phyloP scores from a whole-genome alignment of 202 grass and related monocot species.

The Elaeis oleifera region DNA sequence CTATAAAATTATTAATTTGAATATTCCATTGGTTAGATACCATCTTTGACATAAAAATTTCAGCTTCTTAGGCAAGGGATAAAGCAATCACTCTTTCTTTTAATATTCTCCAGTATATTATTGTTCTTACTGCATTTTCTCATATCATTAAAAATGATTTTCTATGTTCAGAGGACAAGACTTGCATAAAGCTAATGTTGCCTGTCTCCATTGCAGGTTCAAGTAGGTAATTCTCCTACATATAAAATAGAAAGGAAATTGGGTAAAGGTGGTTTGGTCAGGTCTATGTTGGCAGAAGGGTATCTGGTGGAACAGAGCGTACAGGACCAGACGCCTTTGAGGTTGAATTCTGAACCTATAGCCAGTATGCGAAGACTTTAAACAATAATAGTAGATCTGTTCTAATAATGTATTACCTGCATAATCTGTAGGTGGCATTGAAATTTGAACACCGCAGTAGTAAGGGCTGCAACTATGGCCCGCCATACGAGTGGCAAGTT shows the following conservation, averaged over 20 bases:
- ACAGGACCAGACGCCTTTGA: constrained; percentile 77
- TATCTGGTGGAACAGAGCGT: constrained; percentile 58
- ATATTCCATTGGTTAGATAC: too few species aligned
- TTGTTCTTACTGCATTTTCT: background rate
- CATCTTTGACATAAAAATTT: too few species aligned
- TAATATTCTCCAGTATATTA: too few species aligned
- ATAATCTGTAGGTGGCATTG: constrained; percentile 55
- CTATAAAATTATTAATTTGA: too few species aligned
- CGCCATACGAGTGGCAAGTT: constrained; percentile 97
- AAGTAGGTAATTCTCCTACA: constrained; percentile 85
- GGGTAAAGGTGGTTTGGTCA: constrained; percentile 98
- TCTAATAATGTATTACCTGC: constrained; percentile 14
- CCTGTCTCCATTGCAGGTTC: constrained; percentile 52
- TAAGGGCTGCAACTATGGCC: constrained; percentile 88
- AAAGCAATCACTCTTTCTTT: too few species aligned
- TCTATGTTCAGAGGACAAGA: background rate
- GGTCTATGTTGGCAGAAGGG: constrained; percentile 90
- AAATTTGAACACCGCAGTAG: constrained; percentile 90
- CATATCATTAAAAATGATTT: background rate
- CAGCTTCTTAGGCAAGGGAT: too few species aligned
- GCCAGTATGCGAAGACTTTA: constrained; percentile 12
- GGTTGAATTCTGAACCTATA: constrained; percentile 32
- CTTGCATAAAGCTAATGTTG: background rate
- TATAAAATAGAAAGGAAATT: constrained; percentile 83
- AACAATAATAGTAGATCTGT: background rate